phyloP scores from a whole-genome alignment of 192 early-diverging fungal genomes.

The Linnemannia exigua region DNA sequence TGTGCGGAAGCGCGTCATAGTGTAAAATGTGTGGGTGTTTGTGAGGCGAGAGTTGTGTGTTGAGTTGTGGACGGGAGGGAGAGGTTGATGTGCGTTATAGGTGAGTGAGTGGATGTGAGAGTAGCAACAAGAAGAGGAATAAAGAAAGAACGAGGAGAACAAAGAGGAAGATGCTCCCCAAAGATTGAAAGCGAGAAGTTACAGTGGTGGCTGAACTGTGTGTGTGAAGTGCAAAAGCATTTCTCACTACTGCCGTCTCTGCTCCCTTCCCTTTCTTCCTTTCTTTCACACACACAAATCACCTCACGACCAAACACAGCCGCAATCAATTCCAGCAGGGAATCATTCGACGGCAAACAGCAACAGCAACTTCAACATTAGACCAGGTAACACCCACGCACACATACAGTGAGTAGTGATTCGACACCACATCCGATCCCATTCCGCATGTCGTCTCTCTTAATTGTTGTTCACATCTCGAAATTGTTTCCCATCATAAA shows the following conservation, averaged over 20 bases:
- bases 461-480: not conserved
- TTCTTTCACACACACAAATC: not conserved
- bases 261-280: not conserved
- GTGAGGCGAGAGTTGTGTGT: too few species aligned
- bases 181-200: not conserved
- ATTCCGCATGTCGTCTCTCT: not conserved
- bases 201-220: not conserved
- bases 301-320: not conserved
- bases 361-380: too few species aligned
- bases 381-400: not conserved
- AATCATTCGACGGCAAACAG: not conserved
- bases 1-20: constrained; percentile 13
- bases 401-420: not conserved
- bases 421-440: not conserved
- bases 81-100: too few species aligned
- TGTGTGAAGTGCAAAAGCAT: too few species aligned
- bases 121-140: too few species aligned
- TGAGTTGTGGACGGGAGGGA: not conserved
- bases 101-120: too few species aligned
- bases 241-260: not conserved
- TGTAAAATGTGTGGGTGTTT: not conserved
- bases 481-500: not conserved
- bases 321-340: too few species aligned
- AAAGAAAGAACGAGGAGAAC: too few species aligned
- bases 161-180: not conserved